A percentile compares a stretch with the other conserved stretches of the same genome.
phyloP scores from a whole-genome alignment of 2,329 filamentous ascomycete species.

The Penicillium sp. region DNA sequence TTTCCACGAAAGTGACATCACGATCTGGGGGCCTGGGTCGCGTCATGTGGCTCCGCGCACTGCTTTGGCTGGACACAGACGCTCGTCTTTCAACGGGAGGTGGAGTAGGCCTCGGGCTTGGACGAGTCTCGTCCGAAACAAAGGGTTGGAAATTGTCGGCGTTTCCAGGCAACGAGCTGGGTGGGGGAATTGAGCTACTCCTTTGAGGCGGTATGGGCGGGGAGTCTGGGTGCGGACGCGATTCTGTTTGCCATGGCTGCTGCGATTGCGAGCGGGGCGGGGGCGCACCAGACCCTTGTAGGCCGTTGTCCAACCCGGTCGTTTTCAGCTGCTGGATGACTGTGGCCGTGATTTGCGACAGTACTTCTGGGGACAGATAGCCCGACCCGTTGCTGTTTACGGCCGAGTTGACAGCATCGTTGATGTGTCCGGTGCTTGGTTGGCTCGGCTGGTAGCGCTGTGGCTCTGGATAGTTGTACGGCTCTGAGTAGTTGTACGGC shows the following conservation, averaged over 20 bases:
- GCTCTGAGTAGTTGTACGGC: constrained; percentile 6
- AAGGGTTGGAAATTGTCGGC: constrained; percentile 23
- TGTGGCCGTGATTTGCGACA: constrained; percentile 62
- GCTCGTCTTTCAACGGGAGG: constrained; percentile 29
- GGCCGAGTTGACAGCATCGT: constrained; percentile 60
- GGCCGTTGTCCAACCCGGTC: constrained; percentile 41
- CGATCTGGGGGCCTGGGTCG: constrained; percentile 43
- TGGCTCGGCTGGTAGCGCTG: constrained; percentile 15
- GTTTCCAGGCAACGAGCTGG: constrained; percentile 11
- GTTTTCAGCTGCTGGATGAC: constrained; percentile 61
- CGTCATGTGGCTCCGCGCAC: constrained; percentile 33
- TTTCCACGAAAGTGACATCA: constrained; percentile 47
- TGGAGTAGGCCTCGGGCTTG: constrained; percentile 24
- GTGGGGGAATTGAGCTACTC: constrained; percentile 22
- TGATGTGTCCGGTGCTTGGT: constrained; percentile 46
- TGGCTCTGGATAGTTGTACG: constrained; percentile 13
- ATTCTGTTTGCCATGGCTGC: constrained; percentile 24
- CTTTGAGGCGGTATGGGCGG: constrained; percentile 17
- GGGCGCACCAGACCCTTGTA: constrained; percentile 30
- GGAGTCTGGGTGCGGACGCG: constrained; percentile 22
- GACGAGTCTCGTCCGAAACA: constrained; percentile 23
- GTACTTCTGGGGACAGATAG: constrained; percentile 60
- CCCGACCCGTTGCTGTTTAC: constrained; percentile 54
- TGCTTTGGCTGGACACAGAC: constrained; percentile 40
- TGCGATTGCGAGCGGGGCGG: constrained; percentile 25